Conservation (phyloP, 306 rosid species). For the Sophora flavescens region DNA sequence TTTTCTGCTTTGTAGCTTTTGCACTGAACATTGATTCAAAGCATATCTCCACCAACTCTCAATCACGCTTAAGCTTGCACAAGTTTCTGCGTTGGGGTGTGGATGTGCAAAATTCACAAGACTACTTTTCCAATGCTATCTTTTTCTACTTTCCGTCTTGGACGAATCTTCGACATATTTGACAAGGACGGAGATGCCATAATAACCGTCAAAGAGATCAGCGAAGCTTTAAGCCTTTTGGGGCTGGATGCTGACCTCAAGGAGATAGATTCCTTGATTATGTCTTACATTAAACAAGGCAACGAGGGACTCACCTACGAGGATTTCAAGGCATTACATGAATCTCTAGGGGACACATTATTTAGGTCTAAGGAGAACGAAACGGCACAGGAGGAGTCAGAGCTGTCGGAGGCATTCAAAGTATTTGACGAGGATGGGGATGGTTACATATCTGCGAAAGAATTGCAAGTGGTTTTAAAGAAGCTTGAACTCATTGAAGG, state of each 20-base stretch:
- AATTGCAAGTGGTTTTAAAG: constrained; percentile 71
- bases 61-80: too few species aligned
- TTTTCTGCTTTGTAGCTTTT: neutral
- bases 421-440: constrained; percentile 90
- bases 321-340: constrained; percentile 67
- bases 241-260: constrained; percentile 64
- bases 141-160: constrained; percentile 66
- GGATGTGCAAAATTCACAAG: neutral
- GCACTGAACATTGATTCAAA: neutral
- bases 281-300: constrained; percentile 56
- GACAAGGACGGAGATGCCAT: constrained; percentile 73
- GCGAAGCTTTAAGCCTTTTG: constrained; percentile 60
- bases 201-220: constrained; percentile 65
- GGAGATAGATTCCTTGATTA: constrained; percentile 57
- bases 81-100: neutral
- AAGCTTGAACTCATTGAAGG: constrained; percentile 80
- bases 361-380: constrained; percentile 38
- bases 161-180: constrained; percentile 80
- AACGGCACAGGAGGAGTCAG: constrained; percentile 59
- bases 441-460: constrained; percentile 84
- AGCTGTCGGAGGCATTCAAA: constrained; percentile 83
- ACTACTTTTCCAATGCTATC: constrained; percentile 21
- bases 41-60: neutral
- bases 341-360: constrained; percentile 63
- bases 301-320: constrained; percentile 66